phyloP scores from a whole-genome alignment of 208 protist genomes.

The Crithidia expoeki region DNA sequence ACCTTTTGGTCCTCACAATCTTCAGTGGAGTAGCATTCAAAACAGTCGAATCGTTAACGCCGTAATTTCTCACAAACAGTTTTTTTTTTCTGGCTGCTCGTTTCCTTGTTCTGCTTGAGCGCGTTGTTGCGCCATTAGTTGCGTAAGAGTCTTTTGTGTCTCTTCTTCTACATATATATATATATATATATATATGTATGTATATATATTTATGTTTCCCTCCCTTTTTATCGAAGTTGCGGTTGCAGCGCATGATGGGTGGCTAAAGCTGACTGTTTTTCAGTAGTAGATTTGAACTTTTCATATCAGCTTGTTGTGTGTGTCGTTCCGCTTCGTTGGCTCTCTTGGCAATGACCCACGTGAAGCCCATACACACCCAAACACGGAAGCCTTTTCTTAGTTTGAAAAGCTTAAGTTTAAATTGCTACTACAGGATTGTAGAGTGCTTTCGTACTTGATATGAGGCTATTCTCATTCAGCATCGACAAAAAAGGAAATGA shows the following conservation, averaged over 20 bases:
- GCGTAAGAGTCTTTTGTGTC: no score
- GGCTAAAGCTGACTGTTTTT: no score
- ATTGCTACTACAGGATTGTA: no score
- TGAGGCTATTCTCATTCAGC: no score
- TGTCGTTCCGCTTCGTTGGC: neutral
- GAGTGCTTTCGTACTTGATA: no score
- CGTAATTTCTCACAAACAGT: neutral
- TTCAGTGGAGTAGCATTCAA: slow-evolving; percentile 30
- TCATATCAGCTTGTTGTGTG: neutral
- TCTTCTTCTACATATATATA: neutral
- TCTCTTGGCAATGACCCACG: neutral
- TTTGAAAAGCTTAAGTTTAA: no score
- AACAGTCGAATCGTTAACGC: slow-evolving; percentile 3
- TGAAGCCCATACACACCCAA: no score
- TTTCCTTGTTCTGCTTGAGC: slow-evolving; percentile 1
- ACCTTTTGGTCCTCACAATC: slow-evolving; percentile 22
- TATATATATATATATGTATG: neutral
- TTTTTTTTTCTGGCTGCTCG: no score
- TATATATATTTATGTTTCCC: slow-evolving; percentile 8
- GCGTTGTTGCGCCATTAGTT: neutral
- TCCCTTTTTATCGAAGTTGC: slow-evolving; percentile 8
- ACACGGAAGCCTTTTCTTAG: no score
- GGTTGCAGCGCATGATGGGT: no score
- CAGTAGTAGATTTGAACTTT: neutral
- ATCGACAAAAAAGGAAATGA: no score